These are phyloP conservation scores for Penicillium sp. DNA, from an alignment of 2,329 filamentous ascomycete species.

Conservation along the genomic window DNA sequence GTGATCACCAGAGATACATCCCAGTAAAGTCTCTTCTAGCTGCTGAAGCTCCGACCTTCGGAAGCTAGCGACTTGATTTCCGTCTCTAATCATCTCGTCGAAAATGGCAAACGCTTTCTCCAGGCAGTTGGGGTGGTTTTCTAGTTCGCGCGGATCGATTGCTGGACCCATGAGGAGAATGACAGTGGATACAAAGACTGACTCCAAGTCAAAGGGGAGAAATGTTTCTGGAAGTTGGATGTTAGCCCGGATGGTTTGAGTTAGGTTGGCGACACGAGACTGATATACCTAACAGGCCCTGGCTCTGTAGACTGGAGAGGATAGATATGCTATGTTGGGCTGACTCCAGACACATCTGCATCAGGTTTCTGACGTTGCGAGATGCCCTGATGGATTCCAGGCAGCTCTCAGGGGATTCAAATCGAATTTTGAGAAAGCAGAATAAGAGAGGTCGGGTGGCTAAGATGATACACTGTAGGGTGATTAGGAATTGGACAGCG, in stretches of 20 bases:
- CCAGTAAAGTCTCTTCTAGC: slow-evolving; percentile 34
- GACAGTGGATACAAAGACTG: slow-evolving; percentile 45
- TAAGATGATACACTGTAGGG: slow-evolving; percentile 40
- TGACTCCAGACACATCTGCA: slow-evolving; percentile 45
- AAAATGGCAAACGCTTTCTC: slow-evolving; percentile 45
- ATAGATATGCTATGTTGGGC: slow-evolving; percentile 45
- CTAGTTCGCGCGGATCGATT: slow-evolving; percentile 37
- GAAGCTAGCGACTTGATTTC: slow-evolving; percentile 48
- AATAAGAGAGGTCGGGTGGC: slow-evolving; percentile 44
- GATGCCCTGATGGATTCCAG: slow-evolving; percentile 35
- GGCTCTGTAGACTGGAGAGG: slow-evolving; percentile 44
- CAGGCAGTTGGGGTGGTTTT: slow-evolving; percentile 38
- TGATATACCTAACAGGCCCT: slow-evolving; percentile 47
- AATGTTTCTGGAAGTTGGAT: slow-evolving; percentile 42
- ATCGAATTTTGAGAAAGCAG: slow-evolving; percentile 41
- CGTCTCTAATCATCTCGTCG: slow-evolving; percentile 47
- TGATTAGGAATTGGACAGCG: background rate
- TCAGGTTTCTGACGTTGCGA: slow-evolving; percentile 37
- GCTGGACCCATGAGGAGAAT: slow-evolving; percentile 41
- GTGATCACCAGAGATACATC: slow-evolving; percentile 21
- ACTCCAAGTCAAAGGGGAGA: slow-evolving; percentile 49
- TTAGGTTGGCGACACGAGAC: background rate
- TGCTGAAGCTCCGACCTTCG: slow-evolving; percentile 47
- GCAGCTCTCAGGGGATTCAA: slow-evolving; percentile 29
- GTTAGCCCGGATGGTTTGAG: background rate